A percentile compares a stretch with the other conserved stretches of the same genome.
Evolutionary conservation across 2,329 filamentous ascomycete genomes (phyloP).

Genomic region (Calonectria multiphialidica): DNA sequence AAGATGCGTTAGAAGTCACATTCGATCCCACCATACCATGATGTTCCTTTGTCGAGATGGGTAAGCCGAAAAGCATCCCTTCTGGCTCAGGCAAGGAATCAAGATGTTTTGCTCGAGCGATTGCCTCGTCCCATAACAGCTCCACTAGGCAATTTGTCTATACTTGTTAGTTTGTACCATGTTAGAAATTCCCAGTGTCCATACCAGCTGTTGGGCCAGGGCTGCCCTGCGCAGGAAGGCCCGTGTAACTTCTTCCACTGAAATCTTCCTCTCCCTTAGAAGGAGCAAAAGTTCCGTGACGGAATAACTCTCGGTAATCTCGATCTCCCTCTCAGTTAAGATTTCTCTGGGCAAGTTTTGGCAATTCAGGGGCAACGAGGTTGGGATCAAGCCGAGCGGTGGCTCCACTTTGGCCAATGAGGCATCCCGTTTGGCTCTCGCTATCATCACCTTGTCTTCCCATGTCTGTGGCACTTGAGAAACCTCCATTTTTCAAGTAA

Average conservation of each 20-base stretch:
- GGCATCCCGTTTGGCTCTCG: constrained; percentile 33
- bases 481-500: no score
- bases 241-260: constrained; percentile 43
- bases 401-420: constrained; percentile 43
- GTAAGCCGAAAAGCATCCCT: constrained; percentile 50
- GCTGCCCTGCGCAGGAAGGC: constrained; percentile 43
- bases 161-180: not conserved
- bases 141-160: constrained; percentile 50
- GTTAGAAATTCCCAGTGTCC: constrained; percentile 31
- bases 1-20: constrained; percentile 44
- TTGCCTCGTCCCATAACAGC: constrained; percentile 50
- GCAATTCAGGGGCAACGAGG: constrained; percentile 35
- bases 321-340: constrained; percentile 40
- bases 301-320: constrained; percentile 45
- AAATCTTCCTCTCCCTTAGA: constrained; percentile 34
- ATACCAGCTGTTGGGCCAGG: no score
- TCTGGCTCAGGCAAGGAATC: constrained; percentile 48
- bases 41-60: constrained; percentile 51
- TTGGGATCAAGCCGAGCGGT: constrained; percentile 35
- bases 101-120: constrained; percentile 48
- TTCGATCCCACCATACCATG: constrained; percentile 49
- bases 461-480: no score
- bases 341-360: constrained; percentile 36
- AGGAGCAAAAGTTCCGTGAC: constrained; percentile 35
- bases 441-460: constrained; percentile 20